Conservation (phyloP, 768 basidiomycete genomes). For the Psilocybe sp. region DNA sequence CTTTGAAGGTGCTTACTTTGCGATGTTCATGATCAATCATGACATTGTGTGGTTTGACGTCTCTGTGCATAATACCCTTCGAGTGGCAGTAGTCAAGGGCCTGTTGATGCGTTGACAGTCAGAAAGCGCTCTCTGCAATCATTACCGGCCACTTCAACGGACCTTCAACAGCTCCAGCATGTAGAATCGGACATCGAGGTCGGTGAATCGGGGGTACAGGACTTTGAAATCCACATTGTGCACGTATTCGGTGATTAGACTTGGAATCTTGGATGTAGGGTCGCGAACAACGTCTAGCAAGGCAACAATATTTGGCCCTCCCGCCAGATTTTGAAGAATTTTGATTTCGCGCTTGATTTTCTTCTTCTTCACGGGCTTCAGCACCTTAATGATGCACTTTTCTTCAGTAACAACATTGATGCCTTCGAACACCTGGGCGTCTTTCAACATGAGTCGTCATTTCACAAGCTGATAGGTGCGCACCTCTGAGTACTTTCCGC, state of each 20-base stretch:
- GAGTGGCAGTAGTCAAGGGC: conserved; percentile 98
- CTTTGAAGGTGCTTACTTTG: conserved; percentile 53
- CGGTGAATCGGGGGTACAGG: conserved; percentile 92
- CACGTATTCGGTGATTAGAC: conserved; percentile 95
- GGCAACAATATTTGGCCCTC: conserved; percentile 92
- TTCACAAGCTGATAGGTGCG: conserved; percentile 11
- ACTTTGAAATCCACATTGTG: conserved; percentile 98
- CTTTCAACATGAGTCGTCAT: conserved; percentile 8
- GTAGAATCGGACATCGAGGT: conserved; percentile 94
- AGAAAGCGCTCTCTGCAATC: conserved; percentile 12
- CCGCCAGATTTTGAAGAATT: conserved; percentile 93
- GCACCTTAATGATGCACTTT: conserved; percentile 97
- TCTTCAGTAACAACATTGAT: conserved; percentile 87
- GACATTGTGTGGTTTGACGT: conserved; percentile 98
- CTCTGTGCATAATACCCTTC: conserved; percentile 97
- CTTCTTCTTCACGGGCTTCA: conserved; percentile 99
- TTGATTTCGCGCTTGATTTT: conserved; percentile 99
- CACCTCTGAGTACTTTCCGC: conserved; percentile 95
- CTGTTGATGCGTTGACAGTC: conserved; percentile 30
- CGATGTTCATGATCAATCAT: conserved; percentile 99
- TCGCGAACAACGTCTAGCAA: conserved; percentile 95
- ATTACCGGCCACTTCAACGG: conserved; percentile 8
- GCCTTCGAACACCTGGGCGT: conserved; percentile 82
- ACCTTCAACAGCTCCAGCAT: conserved; percentile 96
- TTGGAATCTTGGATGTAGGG: conserved; percentile 94